Evolutionary conservation across 768 basidiomycete species (phyloP), one percentile per base, ranked within the genome.

Genomic region (Tricholoma matsutake): DNA sequence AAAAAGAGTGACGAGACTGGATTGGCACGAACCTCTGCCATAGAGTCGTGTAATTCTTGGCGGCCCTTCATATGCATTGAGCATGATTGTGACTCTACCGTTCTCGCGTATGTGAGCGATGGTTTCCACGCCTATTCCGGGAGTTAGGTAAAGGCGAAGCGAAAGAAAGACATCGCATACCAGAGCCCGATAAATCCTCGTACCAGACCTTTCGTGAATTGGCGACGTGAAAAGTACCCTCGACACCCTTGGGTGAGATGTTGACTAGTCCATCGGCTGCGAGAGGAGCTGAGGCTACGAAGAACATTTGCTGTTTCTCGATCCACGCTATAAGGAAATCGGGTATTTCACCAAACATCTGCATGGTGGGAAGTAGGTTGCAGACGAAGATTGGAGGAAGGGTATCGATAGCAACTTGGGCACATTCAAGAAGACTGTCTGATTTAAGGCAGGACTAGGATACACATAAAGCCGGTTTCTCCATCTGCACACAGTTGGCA

Each of bases 161-260:
- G 31, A 29, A 37, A 31, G 39, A 16, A 28, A 29, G 53, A 18
- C 18, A 62, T n/a, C 45, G 74, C 79, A 41, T 61, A 86, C 87
- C 87, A 64, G 86, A 84, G 11, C 89, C 89, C 31, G 84, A 85
- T 45, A 88, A 75, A 68, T 91, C 88, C 68, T 90, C 87, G 64
- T 91, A 91, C 89, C 88, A 90, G 6, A 87, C 85, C 54, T 73
- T 74, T 34, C 78, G 82, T 14, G 80, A 72, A 60, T 81, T 76
- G 16, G 78, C 76, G 64, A 89, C 70, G 65, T 88, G 86, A 66
- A 91, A 88, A 3, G 82, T 83, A n/a, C 84, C 83, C 64, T 79
- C 73, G 20, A 81, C 76, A 58, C 85, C 86, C 67, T 90, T 90
- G 0, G 88, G 87, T 0, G 86, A 88, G 31, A 89, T 72, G 65